Evolutionary conservation across 495 filamentous ascomycete genomes (phyloP).

Genomic region (Penicillium dipodomyicola): DNA sequence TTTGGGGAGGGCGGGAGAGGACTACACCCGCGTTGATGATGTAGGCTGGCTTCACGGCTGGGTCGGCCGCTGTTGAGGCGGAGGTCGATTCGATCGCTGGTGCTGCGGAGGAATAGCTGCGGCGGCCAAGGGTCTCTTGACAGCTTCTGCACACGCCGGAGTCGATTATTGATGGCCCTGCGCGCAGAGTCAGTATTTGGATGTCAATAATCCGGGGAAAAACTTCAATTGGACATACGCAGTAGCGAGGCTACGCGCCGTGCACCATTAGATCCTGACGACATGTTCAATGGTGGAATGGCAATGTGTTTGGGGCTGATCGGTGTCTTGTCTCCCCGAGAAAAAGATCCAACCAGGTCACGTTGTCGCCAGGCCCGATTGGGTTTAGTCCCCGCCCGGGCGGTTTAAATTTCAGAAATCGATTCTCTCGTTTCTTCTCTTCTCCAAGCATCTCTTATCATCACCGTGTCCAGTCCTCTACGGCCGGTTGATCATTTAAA

Average conservation of each 20-base stretch:
- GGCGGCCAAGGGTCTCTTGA: constrained; percentile 46
- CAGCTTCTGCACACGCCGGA: constrained; percentile 52
- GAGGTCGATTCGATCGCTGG: constrained; percentile 34
- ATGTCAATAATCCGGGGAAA: not conserved
- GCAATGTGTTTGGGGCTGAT: constrained; percentile 16
- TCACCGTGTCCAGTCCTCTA: constrained; percentile 51
- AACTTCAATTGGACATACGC: constrained; percentile 30
- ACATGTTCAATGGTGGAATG: constrained; percentile 33
- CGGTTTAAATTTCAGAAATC: constrained; percentile 22
- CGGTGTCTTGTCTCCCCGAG: constrained; percentile 30
- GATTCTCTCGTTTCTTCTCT: constrained; percentile 29
- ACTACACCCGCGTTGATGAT: constrained; percentile 75
- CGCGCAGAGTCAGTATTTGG: constrained; percentile 14
- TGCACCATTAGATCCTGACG: constrained; percentile 46
- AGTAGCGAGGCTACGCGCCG: constrained; percentile 43
- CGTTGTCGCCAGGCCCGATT: constrained; percentile 31
- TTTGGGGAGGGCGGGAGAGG: constrained; percentile 80
- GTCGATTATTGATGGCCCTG: constrained; percentile 46
- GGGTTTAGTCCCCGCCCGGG: constrained; percentile 10
- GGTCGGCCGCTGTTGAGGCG: constrained; percentile 30
- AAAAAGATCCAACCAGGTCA: constrained; percentile 45
- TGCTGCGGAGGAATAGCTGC: constrained; percentile 46
- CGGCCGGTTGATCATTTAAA: constrained; percentile 62
- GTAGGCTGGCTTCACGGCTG: constrained; percentile 51
- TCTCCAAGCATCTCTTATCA: constrained; percentile 61